Percentiles rank a stretch among this genome's conserved stretches.
phyloP scores from a whole-genome alignment of 768 basidiomycete genomes.

The Termitomyces sp. region DNA sequence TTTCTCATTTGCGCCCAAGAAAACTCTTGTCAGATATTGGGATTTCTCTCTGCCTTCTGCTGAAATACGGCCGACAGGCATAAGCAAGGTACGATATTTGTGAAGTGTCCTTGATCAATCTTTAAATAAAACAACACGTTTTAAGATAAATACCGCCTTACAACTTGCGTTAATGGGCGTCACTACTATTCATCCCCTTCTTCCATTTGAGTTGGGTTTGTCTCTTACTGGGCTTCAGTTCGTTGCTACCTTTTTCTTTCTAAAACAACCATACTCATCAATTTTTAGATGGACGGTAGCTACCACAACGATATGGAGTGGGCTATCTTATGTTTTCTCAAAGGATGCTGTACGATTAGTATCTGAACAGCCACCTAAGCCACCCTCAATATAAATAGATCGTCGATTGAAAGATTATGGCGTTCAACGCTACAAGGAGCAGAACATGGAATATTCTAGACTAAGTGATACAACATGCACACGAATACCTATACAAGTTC shows the following conservation, averaged over 20 bases:
- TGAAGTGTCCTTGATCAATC: not conserved
- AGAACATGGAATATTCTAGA: not conserved
- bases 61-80: slow-evolving; percentile 88
- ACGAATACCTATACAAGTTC: slow-evolving; percentile 6
- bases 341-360: slow-evolving; percentile 68
- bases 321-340: slow-evolving; percentile 73
- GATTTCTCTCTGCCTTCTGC: slow-evolving; percentile 94
- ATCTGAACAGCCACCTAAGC: slow-evolving; percentile 26
- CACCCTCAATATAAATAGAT: slow-evolving; percentile 14
- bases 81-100: slow-evolving; percentile 68
- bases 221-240: slow-evolving; percentile 72
- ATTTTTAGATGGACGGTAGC: slow-evolving; percentile 74
- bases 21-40: slow-evolving; percentile 93
- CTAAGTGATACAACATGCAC: slow-evolving; percentile 5
- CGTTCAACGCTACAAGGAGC: slow-evolving; percentile 5
- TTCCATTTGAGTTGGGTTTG: slow-evolving; percentile 50
- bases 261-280: slow-evolving; percentile 1
- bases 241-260: slow-evolving; percentile 25
- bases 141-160: slow-evolving; percentile 84
- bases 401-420: not conserved
- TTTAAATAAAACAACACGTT: not conserved
- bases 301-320: slow-evolving; percentile 89
- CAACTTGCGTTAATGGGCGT: slow-evolving; percentile 89
- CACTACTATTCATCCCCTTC: slow-evolving; percentile 80
- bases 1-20: slow-evolving; percentile 35